Evolutionary conservation across 441 rosid genomes (phyloP), one percentile per base, ranked within the genome.

Genomic region (Rhodomyrtus psidioides): DNA sequence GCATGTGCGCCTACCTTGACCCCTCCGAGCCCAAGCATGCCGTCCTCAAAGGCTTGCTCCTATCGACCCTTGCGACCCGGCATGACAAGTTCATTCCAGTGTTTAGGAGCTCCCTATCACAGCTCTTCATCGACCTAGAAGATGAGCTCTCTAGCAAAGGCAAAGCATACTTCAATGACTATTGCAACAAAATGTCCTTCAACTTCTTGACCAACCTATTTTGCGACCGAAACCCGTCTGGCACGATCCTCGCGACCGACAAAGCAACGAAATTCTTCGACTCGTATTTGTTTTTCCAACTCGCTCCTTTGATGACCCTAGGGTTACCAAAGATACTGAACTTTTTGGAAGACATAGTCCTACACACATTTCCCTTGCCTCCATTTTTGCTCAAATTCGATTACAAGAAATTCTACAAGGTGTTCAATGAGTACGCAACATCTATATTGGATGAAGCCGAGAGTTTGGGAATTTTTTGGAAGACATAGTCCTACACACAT

Each of bases 251-350:
- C 21, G 88, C 88, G 9, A 30, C 81, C 4, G 84, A 88, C 16
- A n/a, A 57, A 57, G 90, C 90, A 1, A 83, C 91, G 0, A 83
- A 54, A 4, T 24, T 83, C 55, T 6, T 70, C 10, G 76, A 85
- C 58, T 85, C 79, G 82, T 91, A 90, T 89, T 21, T 91, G 83
- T 4, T 87, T 34, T 44, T 62, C 24, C 90, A 89, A 34, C 87
- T 89, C 70, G 89, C 89, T 7, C 91, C 92, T 3, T 9, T 89
- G 12, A 82, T 85, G 1, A 82, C 88, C 51, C 85, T 89, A 17
- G 83, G 90, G 76, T 58, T 89, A 15, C 89, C 90, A 13, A 89
- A 84, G 54, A 56, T 56, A 44, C 82, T 90, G 0, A 76, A 83
- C 27, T 13, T 15, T 19, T 2, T 86, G 1, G 92, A 91, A 87